A percentile compares a stretch with the other conserved stretches of the same genome.
These are phyloP conservation scores for Ceratocystis cubensis DNA, from an alignment of 2,329 filamentous ascomycete genomes.

Conservation along the genomic window DNA sequence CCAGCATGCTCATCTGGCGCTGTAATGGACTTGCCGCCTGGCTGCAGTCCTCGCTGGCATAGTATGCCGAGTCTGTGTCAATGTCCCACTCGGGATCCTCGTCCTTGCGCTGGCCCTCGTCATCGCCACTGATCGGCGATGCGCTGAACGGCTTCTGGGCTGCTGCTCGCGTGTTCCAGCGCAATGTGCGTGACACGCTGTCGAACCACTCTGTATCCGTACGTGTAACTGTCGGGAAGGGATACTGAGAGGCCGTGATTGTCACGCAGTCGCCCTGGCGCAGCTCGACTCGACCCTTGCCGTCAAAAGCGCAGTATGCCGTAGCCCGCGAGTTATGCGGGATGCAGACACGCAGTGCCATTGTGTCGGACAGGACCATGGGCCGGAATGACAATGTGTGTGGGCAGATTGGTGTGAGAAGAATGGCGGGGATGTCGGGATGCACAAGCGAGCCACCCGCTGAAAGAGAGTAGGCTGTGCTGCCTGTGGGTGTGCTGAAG, in stretches of 20 bases:
- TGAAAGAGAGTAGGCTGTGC: conserved; percentile 90
- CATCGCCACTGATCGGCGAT: conserved; percentile 36
- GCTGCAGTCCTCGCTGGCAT: conserved; percentile 61
- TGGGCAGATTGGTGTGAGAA: conserved; percentile 93
- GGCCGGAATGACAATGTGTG: conserved; percentile 94
- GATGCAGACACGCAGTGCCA: conserved; percentile 79
- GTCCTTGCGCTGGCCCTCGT: conserved; percentile 11
- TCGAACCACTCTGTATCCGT: conserved; percentile 93
- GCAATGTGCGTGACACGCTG: conserved; percentile 77
- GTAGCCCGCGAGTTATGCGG: conserved; percentile 77
- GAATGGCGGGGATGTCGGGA: conserved; percentile 90
- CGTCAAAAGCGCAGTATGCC: conserved; percentile 94
- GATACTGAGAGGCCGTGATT: conserved; percentile 89
- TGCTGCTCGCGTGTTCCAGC: conserved; percentile 90
- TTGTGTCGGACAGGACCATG: conserved; percentile 93
- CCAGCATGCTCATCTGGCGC: conserved; percentile 61
- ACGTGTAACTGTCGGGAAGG: conserved; percentile 89
- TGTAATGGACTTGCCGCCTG: conserved; percentile 54
- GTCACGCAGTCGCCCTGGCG: conserved; percentile 91
- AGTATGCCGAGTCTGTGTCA: conserved; percentile 68
- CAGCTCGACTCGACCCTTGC: conserved; percentile 88
- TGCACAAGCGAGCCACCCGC: conserved; percentile 92
- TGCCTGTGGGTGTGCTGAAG: conserved; percentile 89
- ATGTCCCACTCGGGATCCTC: conserved; percentile 74
- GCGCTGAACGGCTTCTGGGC: conserved; percentile 79